phyloP scores from a whole-genome alignment of 2,329 filamentous ascomycete genomes.

The Chalara sp. region DNA sequence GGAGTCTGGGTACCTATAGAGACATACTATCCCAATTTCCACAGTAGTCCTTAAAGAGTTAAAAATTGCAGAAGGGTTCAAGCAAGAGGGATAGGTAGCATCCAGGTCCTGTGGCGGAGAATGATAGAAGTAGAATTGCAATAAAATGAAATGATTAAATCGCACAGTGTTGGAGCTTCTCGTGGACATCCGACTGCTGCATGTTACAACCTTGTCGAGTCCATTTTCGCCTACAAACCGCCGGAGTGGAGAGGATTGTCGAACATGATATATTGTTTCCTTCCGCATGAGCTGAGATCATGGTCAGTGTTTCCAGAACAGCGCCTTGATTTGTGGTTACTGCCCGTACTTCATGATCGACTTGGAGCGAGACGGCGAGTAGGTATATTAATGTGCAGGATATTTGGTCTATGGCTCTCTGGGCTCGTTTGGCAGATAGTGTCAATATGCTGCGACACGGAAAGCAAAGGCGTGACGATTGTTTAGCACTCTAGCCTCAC shows the following conservation, averaged over 20 bases:
- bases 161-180: no score
- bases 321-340: background rate
- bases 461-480: background rate
- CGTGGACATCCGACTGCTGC: no score
- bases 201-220: background rate
- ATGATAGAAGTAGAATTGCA: no score
- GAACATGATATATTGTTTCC: background rate
- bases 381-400: background rate
- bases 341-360: background rate
- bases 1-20: no score
- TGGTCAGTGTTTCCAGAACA: background rate
- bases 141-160: no score
- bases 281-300: background rate
- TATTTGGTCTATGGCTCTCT: background rate
- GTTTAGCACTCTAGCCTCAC: background rate
- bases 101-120: no score
- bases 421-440: background rate
- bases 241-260: background rate
- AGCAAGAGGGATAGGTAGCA: no score
- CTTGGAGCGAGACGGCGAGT: background rate
- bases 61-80: no score
- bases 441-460: background rate
- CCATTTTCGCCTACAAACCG: background rate
- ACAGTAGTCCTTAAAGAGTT: no score
- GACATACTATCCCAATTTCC: no score